phyloP scores from a whole-genome alignment of 495 filamentous ascomycete species.

The Clavariopsis aquatica region DNA sequence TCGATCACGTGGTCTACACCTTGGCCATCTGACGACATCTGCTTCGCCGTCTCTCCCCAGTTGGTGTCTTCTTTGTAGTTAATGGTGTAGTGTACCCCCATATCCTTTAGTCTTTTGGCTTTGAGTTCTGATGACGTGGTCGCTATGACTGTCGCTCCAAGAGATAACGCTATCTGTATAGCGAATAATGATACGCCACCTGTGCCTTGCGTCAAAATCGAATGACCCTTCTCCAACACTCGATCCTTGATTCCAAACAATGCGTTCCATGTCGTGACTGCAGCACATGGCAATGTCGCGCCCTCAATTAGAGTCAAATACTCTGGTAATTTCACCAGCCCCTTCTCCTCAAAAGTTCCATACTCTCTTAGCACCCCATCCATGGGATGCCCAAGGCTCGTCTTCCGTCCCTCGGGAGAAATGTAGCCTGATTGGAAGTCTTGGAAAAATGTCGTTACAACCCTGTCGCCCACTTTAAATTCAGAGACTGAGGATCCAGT shows the following conservation, averaged over 20 bases:
- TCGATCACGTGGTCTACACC: constrained; percentile 37
- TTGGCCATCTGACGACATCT: constrained; percentile 40
- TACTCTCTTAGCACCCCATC: constrained; percentile 37
- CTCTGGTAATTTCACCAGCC: constrained; percentile 20
- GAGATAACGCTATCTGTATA: constrained; percentile 38
- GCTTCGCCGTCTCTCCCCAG: constrained; percentile 42
- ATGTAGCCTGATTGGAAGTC: constrained; percentile 32
- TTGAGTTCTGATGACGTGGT: constrained; percentile 44
- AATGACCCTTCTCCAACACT: constrained; percentile 23
- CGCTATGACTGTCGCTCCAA: constrained; percentile 41
- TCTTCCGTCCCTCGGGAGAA: constrained; percentile 18
- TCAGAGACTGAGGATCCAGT: constrained; percentile 28
- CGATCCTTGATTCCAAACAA: constrained; percentile 32
- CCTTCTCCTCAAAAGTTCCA: constrained; percentile 37
- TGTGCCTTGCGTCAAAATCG: constrained; percentile 44
- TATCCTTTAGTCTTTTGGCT: constrained; percentile 32
- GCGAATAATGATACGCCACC: constrained; percentile 45
- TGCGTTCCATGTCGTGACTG: constrained; percentile 50
- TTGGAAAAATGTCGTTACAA: constrained; percentile 22
- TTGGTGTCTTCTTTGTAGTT: constrained; percentile 44
- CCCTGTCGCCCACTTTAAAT: constrained; percentile 29
- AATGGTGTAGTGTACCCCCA: constrained; percentile 37
- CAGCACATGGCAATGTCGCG: constrained; percentile 43
- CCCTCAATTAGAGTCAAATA: constrained; percentile 44
- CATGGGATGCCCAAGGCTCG: constrained; percentile 31